These are phyloP conservation scores for Drechslerella dactyloides DNA, from an alignment of 2,329 filamentous ascomycete genomes.

Conservation along the genomic window DNA sequence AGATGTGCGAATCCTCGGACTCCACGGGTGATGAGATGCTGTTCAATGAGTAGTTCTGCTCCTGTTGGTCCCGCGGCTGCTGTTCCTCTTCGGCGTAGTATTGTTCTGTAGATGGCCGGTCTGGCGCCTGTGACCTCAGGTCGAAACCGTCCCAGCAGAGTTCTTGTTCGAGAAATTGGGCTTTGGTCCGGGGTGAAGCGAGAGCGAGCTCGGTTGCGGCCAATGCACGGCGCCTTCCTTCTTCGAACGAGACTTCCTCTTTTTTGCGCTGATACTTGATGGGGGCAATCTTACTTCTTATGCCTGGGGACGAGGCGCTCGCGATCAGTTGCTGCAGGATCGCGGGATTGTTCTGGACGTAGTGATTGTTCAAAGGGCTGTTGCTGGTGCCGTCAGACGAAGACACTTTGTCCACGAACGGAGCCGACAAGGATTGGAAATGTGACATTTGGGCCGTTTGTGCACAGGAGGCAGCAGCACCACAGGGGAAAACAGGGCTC, in stretches of 20 bases:
- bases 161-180: conserved; percentile 49
- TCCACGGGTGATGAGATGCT: conserved; percentile 29
- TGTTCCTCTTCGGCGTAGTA: conserved; percentile 33
- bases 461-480: conserved; percentile 13
- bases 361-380: conserved; percentile 44
- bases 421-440: conserved; percentile 52
- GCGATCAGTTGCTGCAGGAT: conserved; percentile 48
- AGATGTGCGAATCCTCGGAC: conserved; percentile 37
- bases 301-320: conserved; percentile 27
- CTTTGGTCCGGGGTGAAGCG: conserved; percentile 50
- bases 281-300: conserved; percentile 46
- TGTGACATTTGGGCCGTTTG: conserved; percentile 50
- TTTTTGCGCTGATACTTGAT: conserved; percentile 50
- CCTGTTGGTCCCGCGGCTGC: conserved; percentile 11
- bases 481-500: conserved; percentile 24
- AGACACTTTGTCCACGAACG: conserved; percentile 51
- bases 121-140: conserved; percentile 24
- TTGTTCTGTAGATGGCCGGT: conserved; percentile 33
- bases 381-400: conserved; percentile 49
- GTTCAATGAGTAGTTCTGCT: conserved; percentile 38
- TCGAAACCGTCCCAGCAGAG: conserved; percentile 46
- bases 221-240: conserved; percentile 49
- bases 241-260: conserved; percentile 50
- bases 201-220: conserved; percentile 51
- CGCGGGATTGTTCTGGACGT: conserved; percentile 46